phyloP scores from a whole-genome alignment of 2,329 filamentous ascomycete species.

The Exophiala aquamarina region DNA sequence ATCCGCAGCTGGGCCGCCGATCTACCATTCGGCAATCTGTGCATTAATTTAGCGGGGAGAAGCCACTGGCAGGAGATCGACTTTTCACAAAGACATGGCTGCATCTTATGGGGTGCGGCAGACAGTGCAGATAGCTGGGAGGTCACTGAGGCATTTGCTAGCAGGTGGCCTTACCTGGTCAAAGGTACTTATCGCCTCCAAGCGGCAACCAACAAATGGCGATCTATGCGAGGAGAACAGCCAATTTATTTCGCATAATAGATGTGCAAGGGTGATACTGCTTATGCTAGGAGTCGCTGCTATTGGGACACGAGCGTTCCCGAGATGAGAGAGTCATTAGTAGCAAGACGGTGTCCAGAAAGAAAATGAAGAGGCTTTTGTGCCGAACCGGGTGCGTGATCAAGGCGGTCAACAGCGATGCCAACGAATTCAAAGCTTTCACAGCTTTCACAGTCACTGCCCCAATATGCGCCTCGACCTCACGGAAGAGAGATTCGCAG shows the following conservation, averaged over 20 bases:
- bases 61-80: conserved; percentile 19
- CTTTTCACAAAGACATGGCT: conserved; percentile 7
- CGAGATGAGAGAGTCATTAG: not conserved
- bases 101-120: conserved; percentile 40
- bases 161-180: conserved; percentile 38
- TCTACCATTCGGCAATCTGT: conserved; percentile 8
- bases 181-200: conserved; percentile 35
- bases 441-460: no score
- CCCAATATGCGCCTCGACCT: no score
- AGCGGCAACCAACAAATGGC: conserved; percentile 37
- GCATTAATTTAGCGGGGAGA: conserved; percentile 13
- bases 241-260: conserved; percentile 19
- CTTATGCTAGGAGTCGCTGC: no score
- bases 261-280: not conserved
- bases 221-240: conserved; percentile 35
- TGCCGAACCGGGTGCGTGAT: no score
- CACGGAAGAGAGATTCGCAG: no score
- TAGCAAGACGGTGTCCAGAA: no score
- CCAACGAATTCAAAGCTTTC: no score
- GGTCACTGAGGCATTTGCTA: conserved; percentile 37
- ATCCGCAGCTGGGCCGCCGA: conserved; percentile 10
- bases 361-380: no score
- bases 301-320: no score
- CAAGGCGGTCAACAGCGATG: no score
- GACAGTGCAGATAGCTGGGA: conserved; percentile 40